Conservation (phyloP, 164 flowering plant species). For the Warburgia ugandensis region DNA sequence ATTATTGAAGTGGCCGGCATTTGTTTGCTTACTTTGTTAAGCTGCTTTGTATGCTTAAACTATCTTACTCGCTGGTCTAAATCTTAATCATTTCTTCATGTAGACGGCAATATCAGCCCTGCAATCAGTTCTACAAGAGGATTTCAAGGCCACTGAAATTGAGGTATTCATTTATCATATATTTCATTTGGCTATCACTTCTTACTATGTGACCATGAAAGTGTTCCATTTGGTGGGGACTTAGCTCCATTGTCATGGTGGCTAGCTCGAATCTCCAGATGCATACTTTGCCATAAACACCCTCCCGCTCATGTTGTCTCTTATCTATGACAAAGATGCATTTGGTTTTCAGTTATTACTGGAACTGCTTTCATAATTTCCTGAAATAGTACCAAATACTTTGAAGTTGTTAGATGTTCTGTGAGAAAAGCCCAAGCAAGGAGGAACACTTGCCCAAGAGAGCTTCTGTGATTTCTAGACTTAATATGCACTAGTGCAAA, state of each 20-base stretch:
- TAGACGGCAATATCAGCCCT: conserved; percentile 95
- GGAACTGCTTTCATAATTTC: background rate
- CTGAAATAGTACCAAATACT: no score
- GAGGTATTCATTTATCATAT: conserved; percentile 49
- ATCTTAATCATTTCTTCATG: conserved; percentile 11
- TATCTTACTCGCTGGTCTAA: background rate
- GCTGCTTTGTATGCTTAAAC: background rate
- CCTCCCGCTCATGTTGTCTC: background rate
- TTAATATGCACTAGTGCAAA: no score
- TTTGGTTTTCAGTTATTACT: background rate
- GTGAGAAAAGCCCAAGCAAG: no score
- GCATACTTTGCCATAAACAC: background rate
- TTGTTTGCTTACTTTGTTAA: background rate
- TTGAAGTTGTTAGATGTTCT: no score
- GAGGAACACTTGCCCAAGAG: no score
- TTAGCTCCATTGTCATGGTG: background rate
- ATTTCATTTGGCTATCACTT: background rate
- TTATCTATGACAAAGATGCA: background rate
- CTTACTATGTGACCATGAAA: background rate
- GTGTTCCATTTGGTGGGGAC: background rate
- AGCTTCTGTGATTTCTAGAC: no score
- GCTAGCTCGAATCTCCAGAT: background rate
- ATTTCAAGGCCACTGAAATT: conserved; percentile 91
- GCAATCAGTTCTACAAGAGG: conserved; percentile 94
- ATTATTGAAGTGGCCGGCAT: no score